Percentiles rank a stretch among this genome's conserved stretches.
phyloP scores from a whole-genome alignment of 1,139 yeast species.

The Entelexis sorbosivorans region DNA sequence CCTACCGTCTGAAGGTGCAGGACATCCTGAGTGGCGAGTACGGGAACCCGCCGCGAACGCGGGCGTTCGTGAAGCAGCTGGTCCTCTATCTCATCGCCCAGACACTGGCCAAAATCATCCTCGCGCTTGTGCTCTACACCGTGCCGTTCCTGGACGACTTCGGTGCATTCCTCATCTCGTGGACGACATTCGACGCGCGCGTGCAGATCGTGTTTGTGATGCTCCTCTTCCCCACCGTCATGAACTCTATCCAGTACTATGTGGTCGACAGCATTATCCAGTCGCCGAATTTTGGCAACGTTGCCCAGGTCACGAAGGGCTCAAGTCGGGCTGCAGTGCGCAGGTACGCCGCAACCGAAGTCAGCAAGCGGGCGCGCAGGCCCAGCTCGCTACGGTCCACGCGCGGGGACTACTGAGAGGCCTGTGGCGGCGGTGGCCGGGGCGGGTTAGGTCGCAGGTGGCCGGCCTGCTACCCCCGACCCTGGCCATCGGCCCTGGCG shows the following conservation, averaged over 20 bases:
- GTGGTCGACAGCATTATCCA: slow-evolving; percentile 82
- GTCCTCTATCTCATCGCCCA: slow-evolving; percentile 52
- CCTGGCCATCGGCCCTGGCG: background rate
- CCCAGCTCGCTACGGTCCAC: slow-evolving; percentile 2
- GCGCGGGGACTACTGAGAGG: background rate
- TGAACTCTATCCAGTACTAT: slow-evolving; percentile 80
- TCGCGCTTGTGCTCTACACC: slow-evolving; percentile 47
- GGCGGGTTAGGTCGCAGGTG: background rate
- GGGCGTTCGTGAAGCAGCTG: slow-evolving; percentile 65
- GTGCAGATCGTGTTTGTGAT: slow-evolving; percentile 78
- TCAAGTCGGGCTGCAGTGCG: background rate
- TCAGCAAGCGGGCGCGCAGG: slow-evolving; percentile 2
- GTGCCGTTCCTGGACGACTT: slow-evolving; percentile 45
- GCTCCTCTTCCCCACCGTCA: slow-evolving; percentile 43
- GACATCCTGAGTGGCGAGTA: slow-evolving; percentile 78
- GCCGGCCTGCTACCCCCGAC: background rate
- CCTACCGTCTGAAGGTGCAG: slow-evolving; percentile 39
- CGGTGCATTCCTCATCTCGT: slow-evolving; percentile 54
- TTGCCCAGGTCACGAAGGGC: background rate
- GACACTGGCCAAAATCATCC: slow-evolving; percentile 44
- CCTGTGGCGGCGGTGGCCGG: no score
- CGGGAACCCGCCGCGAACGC: slow-evolving; percentile 56
- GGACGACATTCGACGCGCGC: slow-evolving; percentile 66
- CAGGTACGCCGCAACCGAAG: slow-evolving; percentile 1
- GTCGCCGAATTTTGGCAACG: slow-evolving; percentile 34